These are phyloP conservation scores for Neolentinus lepideus DNA, from an alignment of 1,284 basidiomycete species.

Conservation along the genomic window DNA sequence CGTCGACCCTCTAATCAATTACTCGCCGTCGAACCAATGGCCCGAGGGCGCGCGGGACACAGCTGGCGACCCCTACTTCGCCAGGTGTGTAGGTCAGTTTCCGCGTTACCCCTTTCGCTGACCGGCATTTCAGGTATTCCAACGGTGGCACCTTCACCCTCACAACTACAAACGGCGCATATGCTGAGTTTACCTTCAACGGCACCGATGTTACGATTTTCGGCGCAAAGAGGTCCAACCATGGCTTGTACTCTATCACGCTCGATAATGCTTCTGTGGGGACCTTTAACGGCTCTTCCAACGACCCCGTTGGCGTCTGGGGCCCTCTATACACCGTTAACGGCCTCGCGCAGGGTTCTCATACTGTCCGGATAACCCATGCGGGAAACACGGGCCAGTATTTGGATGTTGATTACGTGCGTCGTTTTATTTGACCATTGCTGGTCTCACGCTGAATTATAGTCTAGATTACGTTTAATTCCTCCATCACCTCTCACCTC, in stretches of 20 bases:
- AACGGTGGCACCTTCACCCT: constrained; percentile 24
- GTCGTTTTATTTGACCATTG: constrained; percentile 2
- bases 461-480: constrained; percentile 16
- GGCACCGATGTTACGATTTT: constrained; percentile 25
- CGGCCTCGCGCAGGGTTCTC: constrained; percentile 4
- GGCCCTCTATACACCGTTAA: constrained; percentile 7
- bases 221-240: constrained; percentile 24
- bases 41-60: constrained; percentile 16
- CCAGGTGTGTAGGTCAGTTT: constrained; percentile 13
- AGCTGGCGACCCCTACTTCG: constrained; percentile 12
- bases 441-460: background rate
- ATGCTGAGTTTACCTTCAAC: constrained; percentile 25
- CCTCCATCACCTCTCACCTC: constrained; percentile 11
- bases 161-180: constrained; percentile 17
- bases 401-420: constrained; percentile 17
- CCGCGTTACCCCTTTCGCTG: background rate
- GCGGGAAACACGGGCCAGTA: background rate
- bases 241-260: constrained; percentile 15
- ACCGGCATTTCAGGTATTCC: constrained; percentile 20
- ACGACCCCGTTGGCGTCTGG: constrained; percentile 5
- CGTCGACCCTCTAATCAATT: constrained; percentile 29
- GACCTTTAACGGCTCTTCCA: background rate
- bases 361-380: constrained; percentile 10
- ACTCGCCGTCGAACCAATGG: constrained; percentile 23
- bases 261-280: constrained; percentile 6